Evolutionary conservation across 1,284 basidiomycete genomes (phyloP).

Genomic region (Ceratobasidium sp.): DNA sequence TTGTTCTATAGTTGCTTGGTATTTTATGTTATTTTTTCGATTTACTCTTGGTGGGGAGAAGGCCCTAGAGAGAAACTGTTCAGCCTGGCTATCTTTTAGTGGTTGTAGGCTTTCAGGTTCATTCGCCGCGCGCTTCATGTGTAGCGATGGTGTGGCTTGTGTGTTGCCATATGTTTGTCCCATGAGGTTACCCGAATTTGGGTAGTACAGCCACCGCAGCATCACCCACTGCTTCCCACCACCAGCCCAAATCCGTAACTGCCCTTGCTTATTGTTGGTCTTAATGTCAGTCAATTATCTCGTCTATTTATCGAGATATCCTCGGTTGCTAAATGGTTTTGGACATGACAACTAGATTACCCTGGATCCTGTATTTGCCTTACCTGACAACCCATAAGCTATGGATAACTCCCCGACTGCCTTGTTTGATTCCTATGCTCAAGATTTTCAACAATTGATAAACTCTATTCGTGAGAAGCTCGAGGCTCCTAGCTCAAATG

Average conservation of each 20-base stretch:
- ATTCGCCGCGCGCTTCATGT: too few relatives aligned
- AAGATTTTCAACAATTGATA: constrained; percentile 82
- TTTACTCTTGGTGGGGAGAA: too few relatives aligned
- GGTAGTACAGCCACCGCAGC: constrained; percentile 26
- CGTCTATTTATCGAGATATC: background rate
- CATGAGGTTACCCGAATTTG: background rate
- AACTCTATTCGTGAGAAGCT: constrained; percentile 76
- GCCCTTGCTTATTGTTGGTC: background rate
- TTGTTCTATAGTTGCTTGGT: too few relatives aligned
- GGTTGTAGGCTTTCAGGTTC: too few relatives aligned
- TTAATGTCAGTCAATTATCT: constrained; percentile 1
- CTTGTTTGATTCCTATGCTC: constrained; percentile 84
- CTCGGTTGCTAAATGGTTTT: background rate
- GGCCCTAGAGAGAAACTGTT: too few relatives aligned
- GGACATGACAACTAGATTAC: background rate
- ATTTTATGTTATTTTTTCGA: too few relatives aligned
- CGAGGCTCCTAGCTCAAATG: constrained; percentile 64
- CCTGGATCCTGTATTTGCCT: background rate
- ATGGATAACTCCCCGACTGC: constrained; percentile 86
- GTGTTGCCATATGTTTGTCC: background rate
- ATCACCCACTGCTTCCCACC: constrained; percentile 15
- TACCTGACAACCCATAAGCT: background rate
- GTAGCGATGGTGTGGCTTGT: too few relatives aligned
- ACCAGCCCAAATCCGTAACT: constrained; percentile 6
- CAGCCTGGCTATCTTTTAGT: too few relatives aligned